Percentiles rank a stretch among this genome's conserved stretches.
Conservation (phyloP, 768 basidiomycete species). For the Lactifluus echinatus region DNA sequence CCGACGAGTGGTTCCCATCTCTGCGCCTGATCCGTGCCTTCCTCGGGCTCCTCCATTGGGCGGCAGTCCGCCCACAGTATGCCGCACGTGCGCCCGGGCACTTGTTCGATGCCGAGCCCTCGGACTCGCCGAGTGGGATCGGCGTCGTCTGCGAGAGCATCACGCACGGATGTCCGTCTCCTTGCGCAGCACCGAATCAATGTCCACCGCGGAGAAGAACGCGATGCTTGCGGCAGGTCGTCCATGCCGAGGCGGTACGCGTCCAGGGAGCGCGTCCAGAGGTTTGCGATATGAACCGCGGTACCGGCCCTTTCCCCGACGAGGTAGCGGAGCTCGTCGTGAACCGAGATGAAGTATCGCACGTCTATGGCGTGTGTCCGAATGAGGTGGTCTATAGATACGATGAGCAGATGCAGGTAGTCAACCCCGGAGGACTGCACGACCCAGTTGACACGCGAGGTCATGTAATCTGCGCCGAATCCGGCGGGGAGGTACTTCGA, state of each 20-base stretch:
- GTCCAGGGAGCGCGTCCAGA: conserved; percentile 91
- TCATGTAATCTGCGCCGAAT: conserved; percentile 84
- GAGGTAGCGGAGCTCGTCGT: conserved; percentile 93
- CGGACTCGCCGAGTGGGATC: conserved; percentile 81
- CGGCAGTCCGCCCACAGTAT: conserved; percentile 53
- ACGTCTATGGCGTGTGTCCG: conserved; percentile 75
- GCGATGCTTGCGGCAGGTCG: conserved; percentile 90
- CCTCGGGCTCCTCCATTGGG: conserved; percentile 37
- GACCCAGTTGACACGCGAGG: conserved; percentile 98
- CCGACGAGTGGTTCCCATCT: conserved; percentile 33
- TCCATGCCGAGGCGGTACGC: conserved; percentile 92
- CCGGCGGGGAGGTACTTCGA: conserved; percentile 76
- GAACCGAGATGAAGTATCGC: conserved; percentile 92
- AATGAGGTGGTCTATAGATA: conserved; percentile 86
- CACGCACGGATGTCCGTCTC: conserved; percentile 92
- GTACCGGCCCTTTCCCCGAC: conserved; percentile 83
- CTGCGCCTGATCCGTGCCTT: conserved; percentile 23
- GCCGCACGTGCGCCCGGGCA: conserved; percentile 59
- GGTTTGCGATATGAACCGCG: conserved; percentile 93
- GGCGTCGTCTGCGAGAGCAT: conserved; percentile 84
- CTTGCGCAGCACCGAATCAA: conserved; percentile 86
- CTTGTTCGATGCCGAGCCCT: conserved; percentile 59
- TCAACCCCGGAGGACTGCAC: conserved; percentile 98
- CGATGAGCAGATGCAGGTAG: conserved; percentile 93
- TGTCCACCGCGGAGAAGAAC: conserved; percentile 94